Evolutionary conservation across 116 monocot genomes (phyloP).

Genomic region (Papilionanthe hybrid): DNA sequence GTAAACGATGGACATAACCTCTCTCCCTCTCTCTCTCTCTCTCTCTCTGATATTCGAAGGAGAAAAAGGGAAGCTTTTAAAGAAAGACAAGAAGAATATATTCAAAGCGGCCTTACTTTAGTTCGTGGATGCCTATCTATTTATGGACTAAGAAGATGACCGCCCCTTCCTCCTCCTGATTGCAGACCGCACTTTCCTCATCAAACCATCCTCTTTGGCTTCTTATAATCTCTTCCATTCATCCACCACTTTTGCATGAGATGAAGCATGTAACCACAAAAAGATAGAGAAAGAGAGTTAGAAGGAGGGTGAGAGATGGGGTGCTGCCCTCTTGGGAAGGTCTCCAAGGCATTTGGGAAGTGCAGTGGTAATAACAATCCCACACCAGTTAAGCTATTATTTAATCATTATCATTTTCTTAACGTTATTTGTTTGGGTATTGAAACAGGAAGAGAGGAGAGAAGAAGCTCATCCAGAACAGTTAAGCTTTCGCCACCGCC

Average conservation of each 20-base stretch:
- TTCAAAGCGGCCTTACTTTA: constrained; percentile 11
- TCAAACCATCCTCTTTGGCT: neutral
- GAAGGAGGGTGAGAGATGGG: constrained; percentile 43
- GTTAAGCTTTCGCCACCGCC: constrained; percentile 22
- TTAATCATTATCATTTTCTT: too few relatives aligned
- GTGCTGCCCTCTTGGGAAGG: constrained; percentile 59
- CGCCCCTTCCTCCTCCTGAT: constrained; percentile 4
- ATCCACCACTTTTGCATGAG: neutral
- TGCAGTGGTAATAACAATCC: constrained; percentile 20
- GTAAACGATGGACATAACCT: too few relatives aligned
- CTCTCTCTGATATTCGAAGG: neutral
- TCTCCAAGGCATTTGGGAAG: constrained; percentile 38
- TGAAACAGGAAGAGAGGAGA: constrained; percentile 9
- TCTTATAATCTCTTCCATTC: constrained; percentile 1
- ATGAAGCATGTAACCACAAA: neutral
- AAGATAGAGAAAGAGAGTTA: constrained; percentile 13
- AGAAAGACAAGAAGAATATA: constrained; percentile 20
- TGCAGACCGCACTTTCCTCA: too few relatives aligned
- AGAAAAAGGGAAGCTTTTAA: neutral
- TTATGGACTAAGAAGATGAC: constrained; percentile 9
- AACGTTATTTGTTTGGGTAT: too few relatives aligned
- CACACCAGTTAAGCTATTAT: too few relatives aligned
- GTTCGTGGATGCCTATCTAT: neutral
- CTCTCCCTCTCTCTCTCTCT: too few relatives aligned
- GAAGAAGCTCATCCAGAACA: neutral